phyloP scores from a whole-genome alignment of 768 basidiomycete genomes.

The Hericium alpestre region DNA sequence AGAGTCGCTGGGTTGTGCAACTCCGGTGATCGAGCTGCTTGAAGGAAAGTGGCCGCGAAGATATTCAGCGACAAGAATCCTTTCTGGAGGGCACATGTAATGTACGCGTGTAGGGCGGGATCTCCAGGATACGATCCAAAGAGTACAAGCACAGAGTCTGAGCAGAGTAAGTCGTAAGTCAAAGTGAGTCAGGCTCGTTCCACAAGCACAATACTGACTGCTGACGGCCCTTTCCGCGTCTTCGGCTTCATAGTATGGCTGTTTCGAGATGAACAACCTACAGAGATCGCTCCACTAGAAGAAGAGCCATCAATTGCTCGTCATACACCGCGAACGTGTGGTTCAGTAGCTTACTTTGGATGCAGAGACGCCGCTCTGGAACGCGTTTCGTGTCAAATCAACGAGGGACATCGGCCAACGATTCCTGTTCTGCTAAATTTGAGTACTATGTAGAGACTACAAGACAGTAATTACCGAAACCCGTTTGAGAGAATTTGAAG shows the following conservation, averaged over 20 bases:
- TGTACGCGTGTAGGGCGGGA: conserved; percentile 53
- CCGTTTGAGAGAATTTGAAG: too few species aligned
- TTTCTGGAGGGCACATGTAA: conserved; percentile 47
- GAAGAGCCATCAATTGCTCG: conserved; percentile 2
- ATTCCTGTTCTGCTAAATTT: too few species aligned
- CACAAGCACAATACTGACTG: conserved; percentile 32
- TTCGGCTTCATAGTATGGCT: conserved; percentile 29
- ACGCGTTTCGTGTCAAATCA: conserved; percentile 63
- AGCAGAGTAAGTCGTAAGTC: background rate
- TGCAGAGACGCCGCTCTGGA: conserved; percentile 58
- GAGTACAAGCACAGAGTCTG: conserved; percentile 62
- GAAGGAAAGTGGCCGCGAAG: conserved; percentile 58
- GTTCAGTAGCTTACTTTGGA: conserved; percentile 37
- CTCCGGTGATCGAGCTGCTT: conserved; percentile 53
- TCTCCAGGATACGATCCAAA: conserved; percentile 65
- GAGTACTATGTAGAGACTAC: too few species aligned
- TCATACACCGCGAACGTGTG: background rate
- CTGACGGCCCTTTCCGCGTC: conserved; percentile 47
- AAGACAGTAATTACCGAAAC: too few species aligned
- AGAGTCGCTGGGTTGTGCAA: conserved; percentile 57
- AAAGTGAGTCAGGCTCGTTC: background rate
- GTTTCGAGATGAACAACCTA: conserved; percentile 48
- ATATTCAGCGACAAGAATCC: conserved; percentile 45
- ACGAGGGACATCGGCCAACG: conserved; percentile 45
- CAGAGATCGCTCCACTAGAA: conserved; percentile 59